Base-by-base conservation (phyloP, 2,329 filamentous ascomycete genomes). In the Drechslerella dactyloides region DNA sequence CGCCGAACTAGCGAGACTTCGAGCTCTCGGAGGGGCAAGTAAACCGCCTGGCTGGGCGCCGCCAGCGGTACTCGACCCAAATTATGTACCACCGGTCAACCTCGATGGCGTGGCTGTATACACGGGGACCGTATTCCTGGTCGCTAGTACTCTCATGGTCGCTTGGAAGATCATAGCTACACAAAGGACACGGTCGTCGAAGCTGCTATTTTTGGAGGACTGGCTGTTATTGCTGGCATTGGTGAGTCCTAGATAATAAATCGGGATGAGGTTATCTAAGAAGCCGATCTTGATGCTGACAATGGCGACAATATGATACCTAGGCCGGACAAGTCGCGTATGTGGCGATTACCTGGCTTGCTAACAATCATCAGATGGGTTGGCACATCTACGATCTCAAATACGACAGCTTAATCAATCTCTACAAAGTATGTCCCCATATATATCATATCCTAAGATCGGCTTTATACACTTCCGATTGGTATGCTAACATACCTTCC, bases 11-110 rank as follows among this genome's bases (percentile, higher is more conserved):
- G 42, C 19, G n/a, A 8, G 50, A 35, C 60, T 72, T 24, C 40
- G 55, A 65, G 24, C 19, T 72, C 54, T 54, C 55, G 27, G 37
- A 15, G 30, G 1, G 17, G 21, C 5, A 23, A 40, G 24, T n/a
- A n/a, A 17, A 8, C 15, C 21, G 27, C 6, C 1, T 24, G 60
- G 55, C 51, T 65, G 68, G 68, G 2, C 65, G 10, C 68, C 68
- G 21, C 68, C 68, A 21, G 68, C 68, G 11, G n/a, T 72, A 0
- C 30, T 55, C 7, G 60, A 72, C 37, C 55, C 60, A 44, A 65
- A 72, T 40, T 72, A 72, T 65, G 60, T 72, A 6, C 50, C 68
- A 5, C 68, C 68, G 6, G 68, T 72, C 21, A 53, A 61, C 42
- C 23, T 65, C 11, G 55, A 42, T 19, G 51, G 50, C 13, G 60